Percentiles rank a stretch among this genome's conserved stretches.
These are phyloP conservation scores for Saccharomyces hybrid DNA, from an alignment of 1,139 yeast genomes.

Conservation along the genomic window DNA sequence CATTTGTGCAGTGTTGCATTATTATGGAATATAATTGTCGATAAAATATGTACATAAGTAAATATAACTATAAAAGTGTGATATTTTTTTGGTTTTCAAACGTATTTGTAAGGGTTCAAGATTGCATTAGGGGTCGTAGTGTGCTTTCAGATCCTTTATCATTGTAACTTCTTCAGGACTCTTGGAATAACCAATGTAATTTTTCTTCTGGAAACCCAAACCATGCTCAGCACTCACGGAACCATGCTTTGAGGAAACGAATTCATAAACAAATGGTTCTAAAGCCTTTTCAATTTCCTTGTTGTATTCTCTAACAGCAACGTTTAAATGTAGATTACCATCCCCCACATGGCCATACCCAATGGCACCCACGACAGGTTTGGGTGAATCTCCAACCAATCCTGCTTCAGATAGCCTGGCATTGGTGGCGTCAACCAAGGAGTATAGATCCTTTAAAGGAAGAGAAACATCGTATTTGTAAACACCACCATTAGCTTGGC, in stretches of 20 bases:
- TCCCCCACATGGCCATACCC: constrained; percentile 98
- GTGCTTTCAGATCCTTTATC: constrained; percentile 70
- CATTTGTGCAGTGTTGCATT: neutral
- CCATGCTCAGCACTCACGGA: constrained; percentile 97
- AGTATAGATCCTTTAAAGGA: constrained; percentile 72
- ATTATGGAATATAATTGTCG: neutral
- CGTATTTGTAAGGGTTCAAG: constrained; percentile 86
- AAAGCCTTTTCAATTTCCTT: constrained; percentile 67
- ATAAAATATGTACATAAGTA: neutral
- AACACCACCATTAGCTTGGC: constrained; percentile 82
- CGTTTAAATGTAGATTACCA: constrained; percentile 88
- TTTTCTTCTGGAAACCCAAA: constrained; percentile 89
- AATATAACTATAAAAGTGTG: neutral
- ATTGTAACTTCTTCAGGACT: constrained; percentile 56
- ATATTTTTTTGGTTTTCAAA: constrained; percentile 23
- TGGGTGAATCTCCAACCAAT: constrained; percentile 51
- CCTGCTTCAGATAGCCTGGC: constrained; percentile 49
- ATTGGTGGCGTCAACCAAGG: constrained; percentile 67
- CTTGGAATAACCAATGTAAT: constrained; percentile 71
- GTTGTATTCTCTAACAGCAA: constrained; percentile 76
- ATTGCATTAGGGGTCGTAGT: constrained; percentile 85
- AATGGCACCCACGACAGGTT: constrained; percentile 76
- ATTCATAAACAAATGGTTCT: constrained; percentile 92
- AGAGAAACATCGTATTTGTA: constrained; percentile 93
- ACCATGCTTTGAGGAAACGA: constrained; percentile 70